Percentiles rank a stretch among this genome's conserved stretches.
Evolutionary conservation across 257 asterid genomes (phyloP).

Genomic region (Petrea volubilis): DNA sequence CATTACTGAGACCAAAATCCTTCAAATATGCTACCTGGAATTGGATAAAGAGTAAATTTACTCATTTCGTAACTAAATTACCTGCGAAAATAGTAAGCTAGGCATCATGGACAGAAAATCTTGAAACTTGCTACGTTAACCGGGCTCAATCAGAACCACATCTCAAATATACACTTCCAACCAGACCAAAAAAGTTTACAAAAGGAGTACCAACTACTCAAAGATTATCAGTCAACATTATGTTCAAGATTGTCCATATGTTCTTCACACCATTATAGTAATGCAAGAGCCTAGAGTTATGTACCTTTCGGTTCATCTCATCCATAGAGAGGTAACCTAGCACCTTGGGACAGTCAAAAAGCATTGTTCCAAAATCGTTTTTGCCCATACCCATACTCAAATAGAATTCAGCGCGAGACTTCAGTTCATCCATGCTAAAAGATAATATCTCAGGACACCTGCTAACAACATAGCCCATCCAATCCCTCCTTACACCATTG

Average conservation of each 20-base stretch:
- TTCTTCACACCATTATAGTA: neutral
- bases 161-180: neutral
- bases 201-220: neutral
- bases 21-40: constrained; percentile 80
- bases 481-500: constrained; percentile 78
- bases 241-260: neutral
- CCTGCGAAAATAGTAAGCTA: neutral
- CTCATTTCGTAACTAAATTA: constrained; percentile 1
- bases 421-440: constrained; percentile 75
- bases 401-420: constrained; percentile 59
- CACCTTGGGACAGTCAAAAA: constrained; percentile 87
- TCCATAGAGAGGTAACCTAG: constrained; percentile 80
- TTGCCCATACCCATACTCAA: constrained; percentile 72
- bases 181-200: neutral
- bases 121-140: neutral
- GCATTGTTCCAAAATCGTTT: constrained; percentile 94
- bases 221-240: neutral
- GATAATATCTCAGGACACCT: constrained; percentile 79
- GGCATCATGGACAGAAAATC: neutral
- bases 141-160: neutral
- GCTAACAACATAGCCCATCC: constrained; percentile 88
- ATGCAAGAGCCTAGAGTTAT: neutral
- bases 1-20: constrained; percentile 76
- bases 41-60: constrained; percentile 12
- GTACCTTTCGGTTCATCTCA: constrained; percentile 93